Evolutionary conservation across 1,284 basidiomycete species (phyloP).

Genomic region (Moniliophthora roreri): DNA sequence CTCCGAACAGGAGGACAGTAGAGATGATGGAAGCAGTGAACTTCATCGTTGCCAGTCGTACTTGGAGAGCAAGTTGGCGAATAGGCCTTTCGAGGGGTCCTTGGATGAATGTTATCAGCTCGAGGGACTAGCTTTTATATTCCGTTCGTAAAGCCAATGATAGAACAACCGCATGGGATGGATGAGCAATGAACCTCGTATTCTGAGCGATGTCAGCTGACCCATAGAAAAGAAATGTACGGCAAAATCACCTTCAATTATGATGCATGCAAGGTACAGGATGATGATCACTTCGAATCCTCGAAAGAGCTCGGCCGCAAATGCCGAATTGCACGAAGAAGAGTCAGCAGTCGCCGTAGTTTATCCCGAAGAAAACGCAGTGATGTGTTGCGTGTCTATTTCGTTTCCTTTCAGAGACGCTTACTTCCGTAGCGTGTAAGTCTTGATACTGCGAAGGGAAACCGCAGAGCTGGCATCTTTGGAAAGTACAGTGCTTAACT

Average conservation of each 20-base stretch:
- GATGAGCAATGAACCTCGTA: neutral
- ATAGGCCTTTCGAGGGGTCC: neutral
- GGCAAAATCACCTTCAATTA: no score
- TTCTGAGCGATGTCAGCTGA: no score
- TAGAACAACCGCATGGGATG: conserved; percentile 18
- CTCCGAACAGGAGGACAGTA: conserved; percentile 19
- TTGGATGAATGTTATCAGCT: neutral
- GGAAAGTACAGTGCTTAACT: neutral
- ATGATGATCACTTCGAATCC: conserved; percentile 1
- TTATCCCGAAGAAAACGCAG: conserved; percentile 7
- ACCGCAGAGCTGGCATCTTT: neutral
- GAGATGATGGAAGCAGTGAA: conserved; percentile 15
- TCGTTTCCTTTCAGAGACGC: conserved; percentile 15
- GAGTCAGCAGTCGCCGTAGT: neutral
- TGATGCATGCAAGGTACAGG: neutral
- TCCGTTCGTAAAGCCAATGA: neutral
- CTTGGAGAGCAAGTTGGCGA: neutral
- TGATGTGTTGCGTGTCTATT: conserved; percentile 12
- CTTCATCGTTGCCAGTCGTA: conserved; percentile 4
- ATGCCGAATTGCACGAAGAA: conserved; percentile 7
- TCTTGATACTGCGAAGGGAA: conserved; percentile 3
- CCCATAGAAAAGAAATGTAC: no score
- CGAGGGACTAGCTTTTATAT: neutral
- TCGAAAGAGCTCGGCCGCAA: conserved; percentile 8
- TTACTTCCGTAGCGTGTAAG: conserved; percentile 1